A percentile compares a stretch with the other conserved stretches of the same genome.
Conservation (phyloP, 2,329 filamentous ascomycete genomes). For the Fusarium sp. region DNA sequence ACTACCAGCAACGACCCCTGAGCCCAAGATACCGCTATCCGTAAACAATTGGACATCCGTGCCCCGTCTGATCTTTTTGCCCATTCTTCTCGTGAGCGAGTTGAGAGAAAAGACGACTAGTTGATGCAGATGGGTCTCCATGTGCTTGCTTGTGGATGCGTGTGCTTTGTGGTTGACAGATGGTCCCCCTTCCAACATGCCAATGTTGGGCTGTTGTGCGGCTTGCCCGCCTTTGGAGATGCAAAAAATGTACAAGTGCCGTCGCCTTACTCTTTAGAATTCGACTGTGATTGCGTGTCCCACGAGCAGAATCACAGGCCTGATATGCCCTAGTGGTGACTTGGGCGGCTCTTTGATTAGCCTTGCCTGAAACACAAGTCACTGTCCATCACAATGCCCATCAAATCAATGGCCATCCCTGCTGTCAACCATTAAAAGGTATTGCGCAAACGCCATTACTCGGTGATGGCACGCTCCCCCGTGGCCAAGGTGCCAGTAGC, state of each 20-base stretch:
- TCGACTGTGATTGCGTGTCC: background rate
- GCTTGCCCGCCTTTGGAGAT: background rate
- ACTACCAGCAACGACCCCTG: constrained; percentile 38
- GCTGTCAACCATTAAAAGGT: constrained; percentile 11
- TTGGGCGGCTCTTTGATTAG: constrained; percentile 7
- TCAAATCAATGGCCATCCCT: constrained; percentile 17
- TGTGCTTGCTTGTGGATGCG: background rate
- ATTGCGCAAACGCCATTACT: constrained; percentile 22
- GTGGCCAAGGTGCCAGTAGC: constrained; percentile 11
- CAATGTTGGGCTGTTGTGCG: background rate
- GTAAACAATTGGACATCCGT: constrained; percentile 21
- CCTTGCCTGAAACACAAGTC: constrained; percentile 43
- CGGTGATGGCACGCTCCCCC: constrained; percentile 25
- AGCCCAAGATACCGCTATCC: constrained; percentile 32
- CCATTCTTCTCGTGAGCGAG: constrained; percentile 12
- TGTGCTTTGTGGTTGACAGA: background rate
- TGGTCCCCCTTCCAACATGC: background rate
- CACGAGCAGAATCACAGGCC: background rate
- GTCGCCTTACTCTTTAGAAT: background rate
- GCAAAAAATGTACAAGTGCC: background rate
- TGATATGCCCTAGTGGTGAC: background rate
- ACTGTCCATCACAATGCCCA: constrained; percentile 39
- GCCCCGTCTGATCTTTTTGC: constrained; percentile 23
- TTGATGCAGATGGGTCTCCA: background rate
- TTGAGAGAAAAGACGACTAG: background rate